Evolutionary conservation across 371 early-diverging fungal genomes (phyloP).

Genomic region (Mucor velutinosus): DNA sequence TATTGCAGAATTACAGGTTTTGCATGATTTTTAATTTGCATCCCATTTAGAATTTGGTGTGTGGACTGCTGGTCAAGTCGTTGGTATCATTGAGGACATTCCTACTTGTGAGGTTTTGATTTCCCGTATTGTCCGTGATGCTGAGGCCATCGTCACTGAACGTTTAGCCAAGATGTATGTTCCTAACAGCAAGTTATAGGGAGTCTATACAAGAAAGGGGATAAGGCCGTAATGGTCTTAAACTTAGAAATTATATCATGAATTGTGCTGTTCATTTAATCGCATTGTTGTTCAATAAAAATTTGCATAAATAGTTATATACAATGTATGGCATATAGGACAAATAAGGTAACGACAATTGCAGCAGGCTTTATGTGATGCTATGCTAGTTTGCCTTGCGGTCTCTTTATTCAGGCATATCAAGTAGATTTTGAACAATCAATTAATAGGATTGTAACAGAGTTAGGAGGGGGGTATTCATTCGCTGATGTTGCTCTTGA

Average conservation of each 20-base stretch:
- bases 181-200: slow-evolving; percentile 25
- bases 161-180: slow-evolving; percentile 20
- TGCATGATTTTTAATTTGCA: neutral
- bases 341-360: too few species aligned
- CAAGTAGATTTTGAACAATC: too few species aligned
- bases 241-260: neutral
- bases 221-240: neutral
- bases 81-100: slow-evolving; percentile 76
- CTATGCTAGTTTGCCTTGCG: too few species aligned
- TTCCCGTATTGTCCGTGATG: slow-evolving; percentile 59
- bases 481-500: too few species aligned
- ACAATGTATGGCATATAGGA: too few species aligned
- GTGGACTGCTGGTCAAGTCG: slow-evolving; percentile 79
- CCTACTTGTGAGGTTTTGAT: slow-evolving; percentile 73
- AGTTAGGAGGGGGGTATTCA: too few species aligned
- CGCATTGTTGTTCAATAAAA: too few species aligned
- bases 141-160: slow-evolving; percentile 49
- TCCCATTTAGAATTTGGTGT: slow-evolving; percentile 61
- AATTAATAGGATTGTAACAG: too few species aligned
- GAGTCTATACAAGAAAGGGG: neutral
- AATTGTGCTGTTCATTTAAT: neutral
- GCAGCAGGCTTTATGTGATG: too few species aligned
- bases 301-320: too few species aligned
- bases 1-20: neutral
- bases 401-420: too few species aligned